These are phyloP conservation scores for Podaxis sp. DNA, from an alignment of 768 basidiomycete species.

Conservation along the genomic window DNA sequence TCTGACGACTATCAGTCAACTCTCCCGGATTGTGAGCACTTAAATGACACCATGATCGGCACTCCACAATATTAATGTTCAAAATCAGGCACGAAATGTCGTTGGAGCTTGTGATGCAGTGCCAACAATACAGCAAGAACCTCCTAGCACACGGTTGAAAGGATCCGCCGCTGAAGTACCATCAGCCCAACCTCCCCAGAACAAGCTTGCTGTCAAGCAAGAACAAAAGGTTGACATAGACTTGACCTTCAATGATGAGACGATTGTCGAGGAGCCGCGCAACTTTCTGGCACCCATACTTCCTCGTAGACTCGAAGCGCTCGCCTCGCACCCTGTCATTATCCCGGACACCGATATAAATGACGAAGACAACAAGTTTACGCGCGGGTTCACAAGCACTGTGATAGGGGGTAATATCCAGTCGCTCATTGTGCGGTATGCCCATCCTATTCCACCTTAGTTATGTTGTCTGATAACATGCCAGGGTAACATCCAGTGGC, in stretches of 20 bases:
- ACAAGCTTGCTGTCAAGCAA: background rate
- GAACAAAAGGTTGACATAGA: background rate
- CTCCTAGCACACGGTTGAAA: background rate
- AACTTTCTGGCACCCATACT: constrained; percentile 10
- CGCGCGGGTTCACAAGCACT: constrained; percentile 31
- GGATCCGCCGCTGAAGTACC: background rate
- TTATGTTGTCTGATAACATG: background rate
- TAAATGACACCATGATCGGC: background rate
- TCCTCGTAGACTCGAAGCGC: constrained; percentile 17
- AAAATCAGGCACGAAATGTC: constrained; percentile 9
- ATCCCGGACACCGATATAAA: constrained; percentile 19
- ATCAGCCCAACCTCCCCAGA: background rate
- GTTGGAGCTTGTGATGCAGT: background rate
- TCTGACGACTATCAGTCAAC: constrained; percentile 22
- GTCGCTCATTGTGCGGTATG: constrained; percentile 33
- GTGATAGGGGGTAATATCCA: constrained; percentile 37
- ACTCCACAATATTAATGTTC: background rate
- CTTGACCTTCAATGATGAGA: constrained; percentile 11
- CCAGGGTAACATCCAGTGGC: constrained; percentile 23
- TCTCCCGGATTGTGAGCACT: constrained; percentile 22
- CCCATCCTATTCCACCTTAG: background rate
- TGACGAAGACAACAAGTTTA: constrained; percentile 28
- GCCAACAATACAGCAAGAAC: background rate
- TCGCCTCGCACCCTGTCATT: constrained; percentile 21
- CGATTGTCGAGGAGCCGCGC: constrained; percentile 7